Base-by-base conservation (phyloP, 106 monocot genomes). In the Gastrodia elata region DNA sequence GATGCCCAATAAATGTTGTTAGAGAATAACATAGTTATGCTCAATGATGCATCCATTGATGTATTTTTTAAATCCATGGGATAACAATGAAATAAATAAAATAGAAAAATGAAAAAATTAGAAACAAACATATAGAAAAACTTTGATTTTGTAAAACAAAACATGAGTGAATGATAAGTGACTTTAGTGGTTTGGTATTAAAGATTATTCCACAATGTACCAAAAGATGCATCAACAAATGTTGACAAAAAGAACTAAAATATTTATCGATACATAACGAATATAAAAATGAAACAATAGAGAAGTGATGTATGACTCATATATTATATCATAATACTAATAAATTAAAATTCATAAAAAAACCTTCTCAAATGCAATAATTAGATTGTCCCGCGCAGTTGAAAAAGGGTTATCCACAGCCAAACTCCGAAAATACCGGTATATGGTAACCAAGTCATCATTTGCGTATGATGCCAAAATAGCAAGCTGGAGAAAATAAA, bases 311-410 rank as follows among this genome's bases (percentile, higher is more conserved):
- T 43, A 43, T 43, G n/a, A n/a, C n/a, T n/a, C n/a, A n/a, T n/a
- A n/a, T n/a, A n/a, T n/a, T n/a, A 32, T 30, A 61, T 61, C 8
- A 28, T 61, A 30, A 14, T 32, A 7, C 61, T 61, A 61, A 3
- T 61, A 67, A 67, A 65, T 32, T 61, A 61, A 28, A 30, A 40
- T 24, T 24, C 37, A 39, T 6, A 69, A 65, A 67, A 1, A 69
- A 20, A 98, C 97, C 93, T 93, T 98, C 42, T 98, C 97, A 82
- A 98, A 98, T 56, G 86, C 90, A 71, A 98, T 86, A 73, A 93
- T 88, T 81, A 98, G 80, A 74, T 98, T 98, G 74, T 98, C 97
- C 76, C 91, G 86, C 35, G 97, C 97, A 36, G 93, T 93, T 67
- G 82, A 75, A 57, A 98, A 93, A 75, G 97, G 97, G 74, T 15